Base-by-base conservation (phyloP, 768 basidiomycete genomes). In the Boletus insuetus region DNA sequence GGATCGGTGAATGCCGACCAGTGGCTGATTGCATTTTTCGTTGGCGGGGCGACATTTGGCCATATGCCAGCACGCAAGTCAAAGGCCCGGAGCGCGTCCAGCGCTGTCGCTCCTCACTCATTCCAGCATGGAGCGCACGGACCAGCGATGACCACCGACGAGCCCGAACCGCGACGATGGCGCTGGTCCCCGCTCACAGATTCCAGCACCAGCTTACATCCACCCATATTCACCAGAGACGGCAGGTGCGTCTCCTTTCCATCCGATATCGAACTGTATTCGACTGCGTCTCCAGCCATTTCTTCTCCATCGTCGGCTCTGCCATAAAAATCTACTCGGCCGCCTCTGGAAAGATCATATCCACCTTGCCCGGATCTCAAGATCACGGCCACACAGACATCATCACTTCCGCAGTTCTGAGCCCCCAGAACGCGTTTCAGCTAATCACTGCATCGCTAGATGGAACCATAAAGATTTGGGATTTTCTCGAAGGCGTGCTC, bases 381-480 rank as follows among this genome's bases (percentile, higher is more conserved):
- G 74, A 59, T 54, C 71, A 66, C 49, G 73, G 69, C 59, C 69
- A 67, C 56, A 72, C 78, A 6, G 79, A 81, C 62, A 65, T 76
- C 22, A 82, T 98, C 60, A 92, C 94, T 12, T 82, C 85, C 39
- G 82, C 87, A 39, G 74, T 86, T 39, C 73, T 98, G 52, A 89
- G 84, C 67, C 94, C 97, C 14, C 80, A 85, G 58, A 98, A 97
- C 72, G 78, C 84, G 24, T 90, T 93, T 59, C 97, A 98, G 69
- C 73, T 99, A 59, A 83, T 98, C 59, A 93, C 93, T 12, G 86
- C 84, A 46, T 91, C 91, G 9, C 64, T 85, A 55, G 89, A 94
- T 61, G 96, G 94, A n/a, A 80, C 79, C 35, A 72, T 98, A 58
- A 83, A 90, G 68, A 74, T 97, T 24, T 99, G 97, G 97, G 94